Evolutionary conservation across 2,329 filamentous ascomycete species (phyloP), one percentile per base, ranked within the genome.

Genomic region (Fusarium goolgardi): DNA sequence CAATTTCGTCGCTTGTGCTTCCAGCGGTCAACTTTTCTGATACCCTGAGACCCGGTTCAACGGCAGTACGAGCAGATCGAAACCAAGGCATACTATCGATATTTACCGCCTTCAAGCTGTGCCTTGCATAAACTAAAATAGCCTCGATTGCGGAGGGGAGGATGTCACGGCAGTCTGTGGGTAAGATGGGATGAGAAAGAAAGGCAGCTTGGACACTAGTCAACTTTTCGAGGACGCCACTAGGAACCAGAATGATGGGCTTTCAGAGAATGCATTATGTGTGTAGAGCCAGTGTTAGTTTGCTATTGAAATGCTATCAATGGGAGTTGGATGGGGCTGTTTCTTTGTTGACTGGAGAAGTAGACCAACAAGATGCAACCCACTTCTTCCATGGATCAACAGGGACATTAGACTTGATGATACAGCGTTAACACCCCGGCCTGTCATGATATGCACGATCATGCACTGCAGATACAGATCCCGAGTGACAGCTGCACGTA

Each of bases 381-480:
- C 15, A 9, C 8, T 18, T 15, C 21, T 16, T 20, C 3, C 15
- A 40, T 15, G 1, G n/a, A 20, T 29, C 34, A 13, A 21, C 47
- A 51, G 47, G 32, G 25, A 27, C 21, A 39, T 15, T 12, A 27
- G 23, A 29, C 23, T 31, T 12, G 8, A 39, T 10, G 12, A 40
- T 6, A 59, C 13, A 44, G 20, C 43, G 21, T 51, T 41, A 29
- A 45, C 4, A 68, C 37, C 49, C 45, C n/a, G 40, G 37, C 29
- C 46, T 60, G 39, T 45, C 64, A 67, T 25, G 18, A 50, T 3
- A 43, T 60, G 35, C 64, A 68, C 32, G 18, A 54, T 43, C 29
- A 29, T 59, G 53, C 43, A 53, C 35, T 27, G 16, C 7, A 21
- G n/a, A 43, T 21, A 45, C 18, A 25, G 8, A 31, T 39, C 27